Evolutionary conservation across 2,329 filamentous ascomycete species (phyloP).

Genomic region (Ilyonectria mors-panacis): DNA sequence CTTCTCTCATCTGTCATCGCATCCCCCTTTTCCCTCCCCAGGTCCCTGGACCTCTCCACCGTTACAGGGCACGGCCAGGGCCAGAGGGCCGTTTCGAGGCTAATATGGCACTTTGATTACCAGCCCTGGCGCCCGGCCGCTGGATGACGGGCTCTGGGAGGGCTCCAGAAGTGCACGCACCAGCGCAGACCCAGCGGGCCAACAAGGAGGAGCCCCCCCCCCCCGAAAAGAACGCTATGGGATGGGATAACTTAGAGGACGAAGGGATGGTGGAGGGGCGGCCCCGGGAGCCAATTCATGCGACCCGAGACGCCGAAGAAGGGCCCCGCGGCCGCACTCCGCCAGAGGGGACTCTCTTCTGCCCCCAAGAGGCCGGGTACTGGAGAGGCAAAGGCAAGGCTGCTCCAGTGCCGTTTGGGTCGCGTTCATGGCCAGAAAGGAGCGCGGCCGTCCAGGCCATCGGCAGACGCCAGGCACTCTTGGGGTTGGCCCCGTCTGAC

Average conservation of each 20-base stretch:
- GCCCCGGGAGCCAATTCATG: conserved; percentile 44
- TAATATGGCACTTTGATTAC: conserved; percentile 46
- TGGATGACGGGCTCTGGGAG: conserved; percentile 41
- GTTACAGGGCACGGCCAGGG: conserved; percentile 42
- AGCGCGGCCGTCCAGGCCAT: neutral
- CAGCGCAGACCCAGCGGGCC: conserved; percentile 22
- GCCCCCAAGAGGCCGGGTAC: neutral
- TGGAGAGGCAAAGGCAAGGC: neutral
- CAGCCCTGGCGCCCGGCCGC: conserved; percentile 37
- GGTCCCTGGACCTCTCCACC: conserved; percentile 38
- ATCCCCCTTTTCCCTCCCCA: conserved; percentile 36
- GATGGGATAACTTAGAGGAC: conserved; percentile 5
- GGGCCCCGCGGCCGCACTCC: conserved; percentile 16
- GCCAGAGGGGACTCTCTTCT: neutral
- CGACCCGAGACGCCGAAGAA: conserved; percentile 41
- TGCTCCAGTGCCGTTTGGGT: conserved; percentile 6
- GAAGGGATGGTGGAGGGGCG: conserved; percentile 40
- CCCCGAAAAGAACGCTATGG: conserved; percentile 31
- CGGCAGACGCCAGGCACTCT: conserved; percentile 16
- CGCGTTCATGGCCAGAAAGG: neutral
- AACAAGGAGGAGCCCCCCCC: conserved; percentile 30
- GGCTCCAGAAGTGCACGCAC: conserved; percentile 35
- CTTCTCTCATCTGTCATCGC: conserved; percentile 1
- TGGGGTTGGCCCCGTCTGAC: conserved; percentile 18
- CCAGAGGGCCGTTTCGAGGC: conserved; percentile 36